A percentile compares a stretch with the other conserved stretches of the same genome.
Evolutionary conservation across 2,329 filamentous ascomycete species (phyloP).

Genomic region (Sclerotinia minor): DNA sequence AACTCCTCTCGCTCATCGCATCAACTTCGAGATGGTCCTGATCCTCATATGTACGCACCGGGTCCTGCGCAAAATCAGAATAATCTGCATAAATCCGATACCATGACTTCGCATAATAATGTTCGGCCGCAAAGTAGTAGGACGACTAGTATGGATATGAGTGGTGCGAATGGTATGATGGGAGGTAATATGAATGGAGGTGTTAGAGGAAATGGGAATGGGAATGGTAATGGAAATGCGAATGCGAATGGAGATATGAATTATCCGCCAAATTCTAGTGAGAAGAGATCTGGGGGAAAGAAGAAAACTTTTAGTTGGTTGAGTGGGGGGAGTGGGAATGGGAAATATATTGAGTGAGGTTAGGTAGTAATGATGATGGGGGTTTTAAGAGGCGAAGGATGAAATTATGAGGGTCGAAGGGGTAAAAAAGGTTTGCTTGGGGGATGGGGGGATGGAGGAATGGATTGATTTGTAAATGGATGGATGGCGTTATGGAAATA

Average conservation of each 20-base stretch:
- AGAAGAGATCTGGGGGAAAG: slow-evolving; percentile 22
- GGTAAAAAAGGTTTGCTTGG: slow-evolving; percentile 13
- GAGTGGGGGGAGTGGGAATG: slow-evolving; percentile 18
- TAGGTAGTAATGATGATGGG: not conserved
- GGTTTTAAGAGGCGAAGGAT: not conserved
- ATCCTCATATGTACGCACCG: slow-evolving; percentile 20
- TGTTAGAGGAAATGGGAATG: slow-evolving; percentile 14
- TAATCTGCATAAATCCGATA: slow-evolving; percentile 15
- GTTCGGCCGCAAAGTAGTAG: slow-evolving; percentile 5
- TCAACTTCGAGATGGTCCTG: slow-evolving; percentile 11
- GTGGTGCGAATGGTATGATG: slow-evolving; percentile 4
- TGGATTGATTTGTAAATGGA: slow-evolving; percentile 2
- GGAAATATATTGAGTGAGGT: slow-evolving; percentile 23
- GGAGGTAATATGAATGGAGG: slow-evolving; percentile 9
- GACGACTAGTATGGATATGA: slow-evolving; percentile 16
- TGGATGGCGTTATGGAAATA: slow-evolving; percentile 12
- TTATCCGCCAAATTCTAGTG: slow-evolving; percentile 24
- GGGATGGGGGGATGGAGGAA: not conserved
- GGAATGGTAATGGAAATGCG: slow-evolving; percentile 14
- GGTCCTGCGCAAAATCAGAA: not conserved
- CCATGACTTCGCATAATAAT: slow-evolving; percentile 11
- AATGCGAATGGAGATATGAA: slow-evolving; percentile 9
- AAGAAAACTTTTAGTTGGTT: slow-evolving; percentile 26
- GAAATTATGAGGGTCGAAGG: not conserved
- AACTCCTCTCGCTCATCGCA: slow-evolving; percentile 13